Evolutionary conservation across 148 eudicot genomes (phyloP).

Genomic region (Drosera capensis): DNA sequence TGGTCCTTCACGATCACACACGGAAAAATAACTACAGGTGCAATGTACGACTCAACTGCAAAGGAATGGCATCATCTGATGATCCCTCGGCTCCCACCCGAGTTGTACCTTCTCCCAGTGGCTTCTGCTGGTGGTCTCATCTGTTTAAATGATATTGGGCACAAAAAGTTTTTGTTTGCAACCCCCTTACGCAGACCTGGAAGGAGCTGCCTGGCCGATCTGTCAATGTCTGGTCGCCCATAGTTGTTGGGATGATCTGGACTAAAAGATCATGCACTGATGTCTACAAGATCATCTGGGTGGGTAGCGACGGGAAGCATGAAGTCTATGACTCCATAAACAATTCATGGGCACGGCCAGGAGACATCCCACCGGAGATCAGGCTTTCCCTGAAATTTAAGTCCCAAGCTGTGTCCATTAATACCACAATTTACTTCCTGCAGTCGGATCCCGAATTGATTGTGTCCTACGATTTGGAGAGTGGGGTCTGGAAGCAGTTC

Average conservation of each 20-base stretch:
- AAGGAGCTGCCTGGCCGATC: conserved; percentile 72
- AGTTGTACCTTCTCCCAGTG: conserved; percentile 53
- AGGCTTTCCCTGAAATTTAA: no score
- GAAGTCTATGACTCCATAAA: conserved; percentile 63
- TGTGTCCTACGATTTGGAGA: no score
- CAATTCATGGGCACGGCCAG: conserved; percentile 46
- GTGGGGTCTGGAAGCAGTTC: no score
- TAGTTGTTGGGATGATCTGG: conserved; percentile 72
- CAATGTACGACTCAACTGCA: conserved; percentile 56
- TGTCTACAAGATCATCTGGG: conserved; percentile 82
- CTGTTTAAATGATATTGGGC: conserved; percentile 67
- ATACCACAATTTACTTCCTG: no score
- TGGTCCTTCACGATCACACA: conserved; percentile 76
- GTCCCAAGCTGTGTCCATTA: no score
- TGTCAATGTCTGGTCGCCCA: conserved; percentile 68
- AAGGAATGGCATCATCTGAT: conserved; percentile 78
- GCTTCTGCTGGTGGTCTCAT: conserved; percentile 94
- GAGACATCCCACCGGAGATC: no score
- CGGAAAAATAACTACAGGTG: conserved; percentile 52
- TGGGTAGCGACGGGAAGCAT: conserved; percentile 62
- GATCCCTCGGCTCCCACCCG: conserved; percentile 43
- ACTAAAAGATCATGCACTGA: conserved; percentile 21
- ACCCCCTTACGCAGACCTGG: conserved; percentile 67
- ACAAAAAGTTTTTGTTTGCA: conserved; percentile 57
- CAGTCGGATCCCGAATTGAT: no score